phyloP scores from a whole-genome alignment of 441 rosid genomes.

The Corymbia citriodora region DNA sequence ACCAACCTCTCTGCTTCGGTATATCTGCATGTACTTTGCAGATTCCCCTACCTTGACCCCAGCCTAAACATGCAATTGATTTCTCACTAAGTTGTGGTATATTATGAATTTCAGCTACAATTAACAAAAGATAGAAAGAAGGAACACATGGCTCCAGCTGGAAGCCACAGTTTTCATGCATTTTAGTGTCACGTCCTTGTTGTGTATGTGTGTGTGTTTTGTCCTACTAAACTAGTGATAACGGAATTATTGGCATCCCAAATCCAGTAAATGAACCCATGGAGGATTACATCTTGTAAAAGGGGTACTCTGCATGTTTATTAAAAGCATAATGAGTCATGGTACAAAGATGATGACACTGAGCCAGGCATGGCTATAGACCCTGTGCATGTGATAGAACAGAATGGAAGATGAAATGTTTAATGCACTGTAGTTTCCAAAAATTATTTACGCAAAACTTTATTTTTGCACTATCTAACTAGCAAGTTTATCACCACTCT shows the following conservation, averaged over 20 bases:
- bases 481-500: background rate
- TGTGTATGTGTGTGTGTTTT: background rate
- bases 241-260: background rate
- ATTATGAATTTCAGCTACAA: background rate
- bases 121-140: background rate
- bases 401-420: background rate
- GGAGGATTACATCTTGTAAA: background rate
- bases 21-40: conserved; percentile 56
- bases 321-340: background rate
- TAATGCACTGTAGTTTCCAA: background rate
- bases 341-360: background rate
- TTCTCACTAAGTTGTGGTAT: background rate
- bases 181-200: background rate
- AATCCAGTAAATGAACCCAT: background rate
- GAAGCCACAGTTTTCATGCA: background rate
- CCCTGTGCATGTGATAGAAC: background rate
- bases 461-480: background rate
- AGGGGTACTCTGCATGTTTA: background rate
- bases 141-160: background rate
- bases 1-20: conserved; percentile 94
- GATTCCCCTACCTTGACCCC: conserved; percentile 15
- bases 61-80: conserved; percentile 14
- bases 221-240: background rate
- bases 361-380: background rate
- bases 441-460: background rate